These are phyloP conservation scores for Russula olivacea DNA, from an alignment of 768 basidiomycete genomes.

Conservation along the genomic window DNA sequence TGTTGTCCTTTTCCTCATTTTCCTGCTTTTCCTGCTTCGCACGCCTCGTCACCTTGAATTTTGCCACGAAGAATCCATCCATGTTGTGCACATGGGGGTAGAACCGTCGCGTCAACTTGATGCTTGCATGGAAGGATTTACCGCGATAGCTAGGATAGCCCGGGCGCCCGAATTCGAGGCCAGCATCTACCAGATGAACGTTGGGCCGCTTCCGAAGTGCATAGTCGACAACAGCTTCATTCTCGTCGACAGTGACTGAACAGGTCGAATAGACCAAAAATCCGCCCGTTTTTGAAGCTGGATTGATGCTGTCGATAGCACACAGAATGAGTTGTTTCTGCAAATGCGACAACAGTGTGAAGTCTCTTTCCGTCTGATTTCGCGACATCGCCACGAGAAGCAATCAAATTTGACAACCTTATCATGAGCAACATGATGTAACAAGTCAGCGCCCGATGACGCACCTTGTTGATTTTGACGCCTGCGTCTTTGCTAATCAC, in stretches of 20 bases:
- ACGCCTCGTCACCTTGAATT: slow-evolving; percentile 90
- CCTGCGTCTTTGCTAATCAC: slow-evolving; percentile 97
- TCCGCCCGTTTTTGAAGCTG: slow-evolving; percentile 86
- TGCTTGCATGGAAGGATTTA: slow-evolving; percentile 75
- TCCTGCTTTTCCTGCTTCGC: slow-evolving; percentile 41
- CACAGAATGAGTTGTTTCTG: slow-evolving; percentile 98
- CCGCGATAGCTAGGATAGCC: slow-evolving; percentile 90
- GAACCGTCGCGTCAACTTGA: slow-evolving; percentile 81
- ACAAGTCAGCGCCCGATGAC: slow-evolving; percentile 22
- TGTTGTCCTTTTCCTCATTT: slow-evolving; percentile 29
- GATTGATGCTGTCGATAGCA: slow-evolving; percentile 91
- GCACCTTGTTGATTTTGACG: slow-evolving; percentile 97
- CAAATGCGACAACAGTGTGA: slow-evolving; percentile 90
- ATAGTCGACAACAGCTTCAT: slow-evolving; percentile 97
- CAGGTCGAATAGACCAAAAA: slow-evolving; percentile 98
- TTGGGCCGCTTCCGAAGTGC: slow-evolving; percentile 92
- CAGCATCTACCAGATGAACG: slow-evolving; percentile 86
- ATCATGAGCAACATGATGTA: neutral
- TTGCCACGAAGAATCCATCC: slow-evolving; percentile 99
- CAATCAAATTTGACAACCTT: neutral
- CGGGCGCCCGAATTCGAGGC: slow-evolving; percentile 87
- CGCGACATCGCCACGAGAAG: neutral
- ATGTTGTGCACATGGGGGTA: slow-evolving; percentile 99
- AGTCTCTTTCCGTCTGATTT: slow-evolving; percentile 84
- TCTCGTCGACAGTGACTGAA: slow-evolving; percentile 96